phyloP scores from a whole-genome alignment of 148 eudicot genomes.

The Fagopyrum tataricum region DNA sequence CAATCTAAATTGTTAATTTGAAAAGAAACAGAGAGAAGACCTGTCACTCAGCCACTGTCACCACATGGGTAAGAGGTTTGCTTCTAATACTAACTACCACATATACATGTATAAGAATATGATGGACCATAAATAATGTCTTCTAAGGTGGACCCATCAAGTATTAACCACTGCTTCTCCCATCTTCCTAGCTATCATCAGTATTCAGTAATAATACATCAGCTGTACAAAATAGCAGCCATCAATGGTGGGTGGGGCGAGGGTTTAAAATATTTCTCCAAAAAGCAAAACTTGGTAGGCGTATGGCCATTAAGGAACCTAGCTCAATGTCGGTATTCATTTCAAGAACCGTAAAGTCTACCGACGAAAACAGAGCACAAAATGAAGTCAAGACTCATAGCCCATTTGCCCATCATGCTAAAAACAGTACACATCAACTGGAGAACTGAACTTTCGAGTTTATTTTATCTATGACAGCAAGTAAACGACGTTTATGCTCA shows the following conservation, averaged over 20 bases:
- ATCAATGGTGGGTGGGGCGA: neutral
- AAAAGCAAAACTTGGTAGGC: neutral
- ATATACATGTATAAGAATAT: neutral
- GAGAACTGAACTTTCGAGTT: neutral
- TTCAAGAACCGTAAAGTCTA: neutral
- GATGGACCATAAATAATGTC: neutral
- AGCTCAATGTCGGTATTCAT: neutral
- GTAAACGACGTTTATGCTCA: neutral
- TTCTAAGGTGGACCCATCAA: neutral
- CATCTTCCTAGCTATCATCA: neutral
- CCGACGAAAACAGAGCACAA: neutral
- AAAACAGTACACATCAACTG: neutral
- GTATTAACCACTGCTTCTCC: neutral
- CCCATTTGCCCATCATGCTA: neutral
- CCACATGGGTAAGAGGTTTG: neutral
- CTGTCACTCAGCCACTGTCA: neutral
- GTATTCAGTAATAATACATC: neutral
- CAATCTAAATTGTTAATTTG: neutral
- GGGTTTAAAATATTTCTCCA: neutral
- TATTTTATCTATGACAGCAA: neutral
- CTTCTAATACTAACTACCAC: neutral
- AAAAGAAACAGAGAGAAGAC: neutral
- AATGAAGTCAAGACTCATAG: neutral
- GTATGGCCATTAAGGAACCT: neutral
- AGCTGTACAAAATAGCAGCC: neutral